Evolutionary conservation across 75 land plant genomes (phyloP).

Genomic region (Picea glauca): DNA sequence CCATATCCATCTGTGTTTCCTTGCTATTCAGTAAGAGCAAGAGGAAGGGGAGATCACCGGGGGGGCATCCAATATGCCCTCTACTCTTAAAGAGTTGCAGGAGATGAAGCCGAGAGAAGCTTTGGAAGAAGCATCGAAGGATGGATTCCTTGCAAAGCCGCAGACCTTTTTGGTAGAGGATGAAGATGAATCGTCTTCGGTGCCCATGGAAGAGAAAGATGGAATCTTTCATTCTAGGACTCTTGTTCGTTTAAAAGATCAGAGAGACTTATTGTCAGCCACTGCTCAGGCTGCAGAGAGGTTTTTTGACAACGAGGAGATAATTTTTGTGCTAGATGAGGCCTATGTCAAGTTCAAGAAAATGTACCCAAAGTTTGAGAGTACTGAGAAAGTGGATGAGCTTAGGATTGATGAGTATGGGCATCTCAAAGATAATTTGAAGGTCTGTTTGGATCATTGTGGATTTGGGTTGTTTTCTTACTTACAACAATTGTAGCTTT

Average conservation of each 20-base stretch:
- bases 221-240: slow-evolving; percentile 11
- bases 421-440: slow-evolving; percentile 44
- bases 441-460: too few species aligned
- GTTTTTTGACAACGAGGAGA: slow-evolving; percentile 17
- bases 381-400: too few species aligned
- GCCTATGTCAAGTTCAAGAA: slow-evolving; percentile 49
- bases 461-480: too few species aligned
- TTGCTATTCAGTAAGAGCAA: slow-evolving; percentile 10
- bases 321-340: slow-evolving; percentile 38
- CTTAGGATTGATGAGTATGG: slow-evolving; percentile 45
- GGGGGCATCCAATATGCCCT: neutral
- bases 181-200: neutral
- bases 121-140: too few species aligned
- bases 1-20: slow-evolving; percentile 10
- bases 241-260: slow-evolving; percentile 3
- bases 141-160: neutral
- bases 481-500: slow-evolving; percentile 38
- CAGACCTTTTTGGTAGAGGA: slow-evolving; percentile 6
- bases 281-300: slow-evolving; percentile 13
- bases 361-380: too few species aligned
- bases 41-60: slow-evolving; percentile 9
- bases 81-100: neutral
- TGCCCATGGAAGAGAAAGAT: neutral
- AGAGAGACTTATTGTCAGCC: slow-evolving; percentile 9
- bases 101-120: slow-evolving; percentile 13